phyloP scores from a whole-genome alignment of 257 asterid species.

The Avicennia marina region DNA sequence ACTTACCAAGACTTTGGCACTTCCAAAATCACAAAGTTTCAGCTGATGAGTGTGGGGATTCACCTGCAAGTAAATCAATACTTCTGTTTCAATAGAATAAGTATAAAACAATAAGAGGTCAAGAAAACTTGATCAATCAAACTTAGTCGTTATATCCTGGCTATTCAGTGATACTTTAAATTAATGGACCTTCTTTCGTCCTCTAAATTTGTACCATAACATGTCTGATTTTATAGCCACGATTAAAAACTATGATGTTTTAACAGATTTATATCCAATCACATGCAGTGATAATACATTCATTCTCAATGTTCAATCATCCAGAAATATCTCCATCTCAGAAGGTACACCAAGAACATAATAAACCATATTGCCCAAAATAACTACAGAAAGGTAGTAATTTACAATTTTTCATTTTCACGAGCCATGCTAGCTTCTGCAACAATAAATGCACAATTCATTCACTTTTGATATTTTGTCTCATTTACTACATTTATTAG shows the following conservation, averaged over 20 bases:
- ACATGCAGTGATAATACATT: background rate
- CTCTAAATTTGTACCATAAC: background rate
- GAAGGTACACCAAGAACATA: background rate
- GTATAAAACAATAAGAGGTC: slow-evolving; percentile 3
- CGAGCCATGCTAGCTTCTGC: background rate
- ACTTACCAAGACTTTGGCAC: slow-evolving; percentile 96
- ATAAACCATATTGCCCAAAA: background rate
- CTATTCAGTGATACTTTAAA: background rate
- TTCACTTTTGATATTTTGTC: background rate
- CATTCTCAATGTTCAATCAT: background rate
- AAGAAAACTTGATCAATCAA: slow-evolving; percentile 12
- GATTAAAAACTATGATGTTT: background rate
- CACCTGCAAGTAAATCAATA: slow-evolving; percentile 55
- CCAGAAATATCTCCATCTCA: background rate
- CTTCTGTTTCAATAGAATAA: slow-evolving; percentile 24
- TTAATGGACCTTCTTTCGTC: background rate
- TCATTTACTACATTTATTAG: background rate
- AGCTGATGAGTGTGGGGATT: slow-evolving; percentile 96
- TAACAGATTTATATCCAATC: background rate
- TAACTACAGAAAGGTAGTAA: background rate
- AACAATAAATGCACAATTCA: slow-evolving; percentile 8
- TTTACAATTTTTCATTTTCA: background rate
- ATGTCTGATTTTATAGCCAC: slow-evolving; percentile 2
- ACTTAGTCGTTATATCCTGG: background rate
- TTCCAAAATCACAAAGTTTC: slow-evolving; percentile 94